These are phyloP conservation scores for Orbilia quercus DNA, from an alignment of 2,329 filamentous ascomycete genomes.

Conservation along the genomic window DNA sequence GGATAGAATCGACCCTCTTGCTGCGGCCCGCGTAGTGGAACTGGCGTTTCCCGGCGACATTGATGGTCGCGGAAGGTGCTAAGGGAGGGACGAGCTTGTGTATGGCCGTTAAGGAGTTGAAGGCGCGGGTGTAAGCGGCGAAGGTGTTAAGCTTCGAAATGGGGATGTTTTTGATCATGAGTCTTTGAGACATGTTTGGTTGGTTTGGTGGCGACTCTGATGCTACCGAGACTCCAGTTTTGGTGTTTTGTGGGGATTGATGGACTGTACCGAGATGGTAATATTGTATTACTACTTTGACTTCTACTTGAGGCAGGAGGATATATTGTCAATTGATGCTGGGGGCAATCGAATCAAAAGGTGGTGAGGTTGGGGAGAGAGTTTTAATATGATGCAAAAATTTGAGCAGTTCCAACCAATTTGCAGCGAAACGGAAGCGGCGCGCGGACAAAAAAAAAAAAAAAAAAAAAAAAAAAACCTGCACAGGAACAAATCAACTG, in stretches of 20 bases:
- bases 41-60: slow-evolving; percentile 50
- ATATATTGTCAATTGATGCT: slow-evolving; percentile 26
- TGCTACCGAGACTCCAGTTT: slow-evolving; percentile 52
- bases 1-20: slow-evolving; percentile 48
- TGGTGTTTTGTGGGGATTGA: slow-evolving; percentile 10
- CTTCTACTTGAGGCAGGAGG: neutral
- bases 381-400: slow-evolving; percentile 44
- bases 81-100: slow-evolving; percentile 52
- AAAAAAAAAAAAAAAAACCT: slow-evolving; percentile 16
- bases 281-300: neutral
- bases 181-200: slow-evolving; percentile 53
- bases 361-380: slow-evolving; percentile 19
- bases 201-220: neutral
- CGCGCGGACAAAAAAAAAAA: slow-evolving; percentile 30
- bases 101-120: slow-evolving; percentile 55
- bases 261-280: neutral
- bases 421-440: slow-evolving; percentile 30
- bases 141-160: slow-evolving; percentile 57
- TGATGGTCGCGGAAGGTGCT: slow-evolving; percentile 54
- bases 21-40: slow-evolving; percentile 14
- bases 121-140: slow-evolving; percentile 54
- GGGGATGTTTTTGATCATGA: slow-evolving; percentile 50
- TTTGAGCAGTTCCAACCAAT: slow-evolving; percentile 13
- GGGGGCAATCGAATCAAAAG: no score
- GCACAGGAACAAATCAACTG: neutral